phyloP scores from a whole-genome alignment of 1,139 yeast genomes.

The Geotrichum fermentans region DNA sequence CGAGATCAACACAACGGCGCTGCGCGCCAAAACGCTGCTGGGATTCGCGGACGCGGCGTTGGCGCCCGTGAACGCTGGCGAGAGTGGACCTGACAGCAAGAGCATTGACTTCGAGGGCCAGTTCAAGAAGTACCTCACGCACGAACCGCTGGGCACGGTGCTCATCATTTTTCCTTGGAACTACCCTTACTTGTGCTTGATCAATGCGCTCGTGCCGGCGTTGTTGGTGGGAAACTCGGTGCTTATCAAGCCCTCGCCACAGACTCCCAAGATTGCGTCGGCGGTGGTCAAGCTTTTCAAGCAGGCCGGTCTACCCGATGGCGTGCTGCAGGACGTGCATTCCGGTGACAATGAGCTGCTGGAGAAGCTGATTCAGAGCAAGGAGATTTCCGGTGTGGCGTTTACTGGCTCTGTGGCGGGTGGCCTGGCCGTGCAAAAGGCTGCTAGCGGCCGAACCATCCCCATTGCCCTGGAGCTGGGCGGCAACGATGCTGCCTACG shows the following conservation, averaged over 20 bases:
- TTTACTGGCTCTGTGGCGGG: constrained; percentile 86
- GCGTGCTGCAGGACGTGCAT: constrained; percentile 65
- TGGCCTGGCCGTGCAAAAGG: constrained; percentile 70
- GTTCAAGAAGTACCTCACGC: constrained; percentile 46
- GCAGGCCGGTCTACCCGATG: constrained; percentile 77
- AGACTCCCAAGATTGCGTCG: constrained; percentile 75
- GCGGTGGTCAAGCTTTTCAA: constrained; percentile 55
- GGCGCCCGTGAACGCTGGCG: constrained; percentile 32
- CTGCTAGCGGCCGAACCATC: constrained; percentile 63
- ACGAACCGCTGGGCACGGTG: constrained; percentile 71
- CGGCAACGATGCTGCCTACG: constrained; percentile 73
- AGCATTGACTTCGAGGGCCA: constrained; percentile 23
- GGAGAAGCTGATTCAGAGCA: constrained; percentile 51
- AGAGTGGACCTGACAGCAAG: constrained; percentile 21
- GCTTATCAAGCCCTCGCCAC: constrained; percentile 75
- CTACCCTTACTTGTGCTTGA: constrained; percentile 73
- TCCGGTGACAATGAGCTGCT: constrained; percentile 57
- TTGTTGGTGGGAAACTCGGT: constrained; percentile 78
- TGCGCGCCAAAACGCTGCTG: constrained; percentile 34
- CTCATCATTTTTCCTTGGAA: constrained; percentile 88
- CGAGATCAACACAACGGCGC: constrained; percentile 36
- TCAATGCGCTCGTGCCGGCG: constrained; percentile 82
- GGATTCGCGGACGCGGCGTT: constrained; percentile 36
- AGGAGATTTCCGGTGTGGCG: constrained; percentile 65
- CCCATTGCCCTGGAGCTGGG: constrained; percentile 89